These are phyloP conservation scores for Nakazawaea ambrosiae DNA, from an alignment of 805 yeast genomes.

Conservation along the genomic window DNA sequence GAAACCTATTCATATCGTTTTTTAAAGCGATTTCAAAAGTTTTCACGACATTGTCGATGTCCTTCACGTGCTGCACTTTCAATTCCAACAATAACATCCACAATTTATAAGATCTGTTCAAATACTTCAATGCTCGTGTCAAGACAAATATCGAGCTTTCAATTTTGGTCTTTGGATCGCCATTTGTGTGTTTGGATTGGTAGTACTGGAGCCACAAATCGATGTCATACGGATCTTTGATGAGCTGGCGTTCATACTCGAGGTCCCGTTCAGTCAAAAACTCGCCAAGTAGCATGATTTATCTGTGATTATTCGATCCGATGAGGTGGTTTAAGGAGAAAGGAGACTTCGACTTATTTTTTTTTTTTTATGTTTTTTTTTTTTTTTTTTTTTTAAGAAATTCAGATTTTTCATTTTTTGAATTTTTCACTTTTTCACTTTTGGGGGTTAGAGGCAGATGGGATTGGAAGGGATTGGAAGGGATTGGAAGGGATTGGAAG, in stretches of 20 bases:
- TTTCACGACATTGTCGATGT: background rate
- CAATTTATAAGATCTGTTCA: slow-evolving; percentile 41
- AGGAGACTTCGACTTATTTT: slow-evolving; percentile 1
- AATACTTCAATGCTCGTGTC: slow-evolving; percentile 40
- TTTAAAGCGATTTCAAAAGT: slow-evolving; percentile 40
- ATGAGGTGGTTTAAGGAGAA: too few relatives aligned
- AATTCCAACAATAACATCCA: slow-evolving; percentile 47
- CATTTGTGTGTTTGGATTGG: slow-evolving; percentile 24
- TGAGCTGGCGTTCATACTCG: slow-evolving; percentile 27
- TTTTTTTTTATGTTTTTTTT: background rate
- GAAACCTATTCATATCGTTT: slow-evolving; percentile 33
- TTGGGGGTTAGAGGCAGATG: too few relatives aligned
- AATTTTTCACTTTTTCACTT: background rate
- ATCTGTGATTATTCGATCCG: too few relatives aligned
- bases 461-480: too few relatives aligned
- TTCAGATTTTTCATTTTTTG: too few relatives aligned
- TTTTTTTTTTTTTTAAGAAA: background rate
- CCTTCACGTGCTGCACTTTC: slow-evolving; percentile 20
- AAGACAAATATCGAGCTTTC: slow-evolving; percentile 37
- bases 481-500: too few relatives aligned
- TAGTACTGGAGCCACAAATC: slow-evolving; percentile 41
- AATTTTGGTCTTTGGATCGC: slow-evolving; percentile 15
- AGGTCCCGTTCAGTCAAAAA: slow-evolving; percentile 23
- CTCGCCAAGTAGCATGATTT: too few relatives aligned
- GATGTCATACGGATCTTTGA: slow-evolving; percentile 26